Conservation (phyloP, 2,329 filamentous ascomycete species). For the Pseudogymnoascus pannorum region DNA sequence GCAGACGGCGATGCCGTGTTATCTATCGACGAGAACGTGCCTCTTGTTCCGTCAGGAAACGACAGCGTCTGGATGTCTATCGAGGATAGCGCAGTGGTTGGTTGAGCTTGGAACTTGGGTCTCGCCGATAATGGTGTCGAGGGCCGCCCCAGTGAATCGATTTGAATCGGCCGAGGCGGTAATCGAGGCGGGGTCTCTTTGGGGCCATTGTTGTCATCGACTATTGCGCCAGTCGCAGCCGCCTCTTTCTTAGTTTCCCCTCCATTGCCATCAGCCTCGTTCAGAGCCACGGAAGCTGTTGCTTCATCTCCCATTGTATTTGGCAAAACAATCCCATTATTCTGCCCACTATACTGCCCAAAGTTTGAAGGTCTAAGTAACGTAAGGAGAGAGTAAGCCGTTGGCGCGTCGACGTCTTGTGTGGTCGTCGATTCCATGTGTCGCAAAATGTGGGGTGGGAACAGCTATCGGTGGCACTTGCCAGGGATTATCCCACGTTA, state of each 20-base stretch:
- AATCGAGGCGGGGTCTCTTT: slow-evolving; percentile 43
- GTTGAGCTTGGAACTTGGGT: slow-evolving; percentile 45
- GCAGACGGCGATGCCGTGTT: slow-evolving; percentile 14
- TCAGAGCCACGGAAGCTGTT: slow-evolving; percentile 3
- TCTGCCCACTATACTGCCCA: neutral
- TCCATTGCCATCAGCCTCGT: neutral
- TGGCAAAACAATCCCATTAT: slow-evolving; percentile 7
- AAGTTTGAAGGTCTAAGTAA: slow-evolving; percentile 17
- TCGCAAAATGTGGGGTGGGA: slow-evolving; percentile 19
- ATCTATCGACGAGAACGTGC: slow-evolving; percentile 45
- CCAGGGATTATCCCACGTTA: slow-evolving; percentile 6
- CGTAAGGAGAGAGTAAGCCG: slow-evolving; percentile 25
- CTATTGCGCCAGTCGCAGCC: neutral
- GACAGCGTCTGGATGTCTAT: slow-evolving; percentile 73
- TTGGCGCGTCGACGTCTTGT: slow-evolving; percentile 12
- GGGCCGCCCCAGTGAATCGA: neutral
- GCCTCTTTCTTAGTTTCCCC: neutral
- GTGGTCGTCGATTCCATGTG: slow-evolving; percentile 15
- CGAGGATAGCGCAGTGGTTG: slow-evolving; percentile 79
- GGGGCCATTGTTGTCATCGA: neutral
- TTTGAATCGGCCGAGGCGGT: slow-evolving; percentile 19
- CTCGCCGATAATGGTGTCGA: neutral
- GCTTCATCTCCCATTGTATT: slow-evolving; percentile 7
- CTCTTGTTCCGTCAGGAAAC: slow-evolving; percentile 61
- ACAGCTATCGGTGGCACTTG: neutral